These are phyloP conservation scores for Fusarium goolgardi DNA, from an alignment of 2,329 filamentous ascomycete species.

Conservation along the genomic window DNA sequence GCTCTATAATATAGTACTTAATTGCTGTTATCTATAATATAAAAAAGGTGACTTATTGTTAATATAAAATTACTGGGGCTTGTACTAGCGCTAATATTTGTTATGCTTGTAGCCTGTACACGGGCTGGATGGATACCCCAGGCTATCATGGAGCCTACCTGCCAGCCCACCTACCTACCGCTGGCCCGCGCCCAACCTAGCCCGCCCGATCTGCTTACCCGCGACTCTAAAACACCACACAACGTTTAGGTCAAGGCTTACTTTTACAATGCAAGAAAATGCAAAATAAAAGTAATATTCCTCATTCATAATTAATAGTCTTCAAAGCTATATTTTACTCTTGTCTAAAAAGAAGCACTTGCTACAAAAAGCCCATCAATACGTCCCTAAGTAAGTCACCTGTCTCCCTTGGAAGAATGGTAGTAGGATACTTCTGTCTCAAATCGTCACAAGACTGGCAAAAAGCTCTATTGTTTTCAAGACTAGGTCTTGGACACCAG, in stretches of 20 bases:
- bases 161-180: not conserved
- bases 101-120: too few species aligned
- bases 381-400: not conserved
- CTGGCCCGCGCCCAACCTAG: not conserved
- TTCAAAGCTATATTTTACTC: too few species aligned
- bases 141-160: too few species aligned
- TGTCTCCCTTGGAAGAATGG: not conserved
- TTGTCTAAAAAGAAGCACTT: not conserved
- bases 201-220: constrained; percentile 13
- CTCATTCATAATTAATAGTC: not conserved
- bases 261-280: not conserved
- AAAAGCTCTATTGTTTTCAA: not conserved
- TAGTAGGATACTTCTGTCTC: not conserved
- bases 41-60: too few species aligned
- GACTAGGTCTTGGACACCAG: not conserved
- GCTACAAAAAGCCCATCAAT: not conserved
- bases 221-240: not conserved
- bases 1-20: too few species aligned
- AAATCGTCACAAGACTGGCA: not conserved
- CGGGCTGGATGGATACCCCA: too few species aligned
- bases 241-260: not conserved
- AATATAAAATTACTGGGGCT: too few species aligned
- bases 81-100: too few species aligned
- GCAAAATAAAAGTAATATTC: not conserved
- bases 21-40: too few species aligned